These are phyloP conservation scores for Phoenix roebelenii DNA, from an alignment of 176 grass and related monocot species.

Conservation along the genomic window DNA sequence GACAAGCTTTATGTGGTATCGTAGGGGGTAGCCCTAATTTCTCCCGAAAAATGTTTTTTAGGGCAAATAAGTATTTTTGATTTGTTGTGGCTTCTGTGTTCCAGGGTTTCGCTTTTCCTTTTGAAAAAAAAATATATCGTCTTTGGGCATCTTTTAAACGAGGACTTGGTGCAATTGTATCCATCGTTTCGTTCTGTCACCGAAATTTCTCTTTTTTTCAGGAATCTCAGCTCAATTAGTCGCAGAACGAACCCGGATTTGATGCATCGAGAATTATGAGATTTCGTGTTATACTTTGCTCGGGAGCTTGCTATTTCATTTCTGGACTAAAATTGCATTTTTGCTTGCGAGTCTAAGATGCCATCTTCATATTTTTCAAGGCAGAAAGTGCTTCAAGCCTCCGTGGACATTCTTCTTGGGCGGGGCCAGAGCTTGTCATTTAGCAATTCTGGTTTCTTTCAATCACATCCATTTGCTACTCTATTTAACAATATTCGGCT, in stretches of 20 bases:
- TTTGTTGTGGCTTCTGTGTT: too few species aligned
- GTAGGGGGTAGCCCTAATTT: too few species aligned
- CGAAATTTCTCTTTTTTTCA: too few species aligned
- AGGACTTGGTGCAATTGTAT: too few species aligned
- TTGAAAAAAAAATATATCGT: too few species aligned
- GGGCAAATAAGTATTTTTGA: too few species aligned
- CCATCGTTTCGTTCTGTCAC: too few species aligned
- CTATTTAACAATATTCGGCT: not conserved
- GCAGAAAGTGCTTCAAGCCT: constrained; percentile 2
- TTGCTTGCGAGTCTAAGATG: constrained; percentile 1
- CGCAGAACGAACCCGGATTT: not conserved
- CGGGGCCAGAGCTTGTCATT: constrained; percentile 16
- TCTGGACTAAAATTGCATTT: not conserved
- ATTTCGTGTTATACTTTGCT: not conserved
- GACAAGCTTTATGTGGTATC: too few species aligned
- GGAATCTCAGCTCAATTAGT: too few species aligned
- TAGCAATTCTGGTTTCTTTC: constrained; percentile 10
- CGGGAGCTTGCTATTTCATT: not conserved
- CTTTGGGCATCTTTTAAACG: too few species aligned
- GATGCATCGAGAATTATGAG: not conserved
- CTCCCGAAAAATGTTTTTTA: too few species aligned
- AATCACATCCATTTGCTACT: not conserved
- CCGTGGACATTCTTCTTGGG: constrained; percentile 9
- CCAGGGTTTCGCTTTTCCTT: too few species aligned
- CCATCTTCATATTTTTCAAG: constrained; percentile 7